Percentiles rank a stretch among this genome's conserved stretches.
Conservation (phyloP, 2,329 filamentous ascomycete genomes). For the Metarhizium rileyi region DNA sequence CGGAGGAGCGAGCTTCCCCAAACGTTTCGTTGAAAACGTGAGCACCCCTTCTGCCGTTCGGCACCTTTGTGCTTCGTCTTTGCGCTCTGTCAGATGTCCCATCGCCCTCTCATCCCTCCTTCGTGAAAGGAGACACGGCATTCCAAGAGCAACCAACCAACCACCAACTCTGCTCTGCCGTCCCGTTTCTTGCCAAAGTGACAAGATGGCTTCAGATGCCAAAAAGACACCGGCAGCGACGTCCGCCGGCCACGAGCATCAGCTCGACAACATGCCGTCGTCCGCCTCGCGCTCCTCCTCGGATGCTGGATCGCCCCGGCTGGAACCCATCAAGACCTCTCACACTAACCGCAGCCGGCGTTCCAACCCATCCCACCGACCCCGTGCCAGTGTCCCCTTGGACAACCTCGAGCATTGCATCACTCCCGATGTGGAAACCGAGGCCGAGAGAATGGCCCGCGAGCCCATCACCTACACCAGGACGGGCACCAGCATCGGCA, state of each 20-base stretch:
- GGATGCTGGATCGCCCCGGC: neutral
- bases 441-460: conserved; percentile 27
- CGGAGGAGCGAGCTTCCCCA: too few species aligned
- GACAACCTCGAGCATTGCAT: conserved; percentile 29
- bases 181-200: too few species aligned
- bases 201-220: conserved; percentile 1
- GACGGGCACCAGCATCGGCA: conserved; percentile 32
- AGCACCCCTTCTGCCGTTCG: too few species aligned
- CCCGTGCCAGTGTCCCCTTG: conserved; percentile 17
- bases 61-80: too few species aligned
- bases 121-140: too few species aligned
- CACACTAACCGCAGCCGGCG: conserved; percentile 13
- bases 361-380: conserved; percentile 8
- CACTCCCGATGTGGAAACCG: conserved; percentile 27
- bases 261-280: neutral
- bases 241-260: neutral
- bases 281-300: neutral
- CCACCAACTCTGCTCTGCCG: too few species aligned
- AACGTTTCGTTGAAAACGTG: too few species aligned
- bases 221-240: neutral
- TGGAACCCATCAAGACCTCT: conserved; percentile 1
- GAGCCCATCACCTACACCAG: conserved; percentile 36
- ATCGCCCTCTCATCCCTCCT: too few species aligned
- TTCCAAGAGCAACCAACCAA: too few species aligned
- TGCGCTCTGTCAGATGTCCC: too few species aligned